Conservation (phyloP, 78 protist species). For the Mastigamoeba balamuthi region DNA sequence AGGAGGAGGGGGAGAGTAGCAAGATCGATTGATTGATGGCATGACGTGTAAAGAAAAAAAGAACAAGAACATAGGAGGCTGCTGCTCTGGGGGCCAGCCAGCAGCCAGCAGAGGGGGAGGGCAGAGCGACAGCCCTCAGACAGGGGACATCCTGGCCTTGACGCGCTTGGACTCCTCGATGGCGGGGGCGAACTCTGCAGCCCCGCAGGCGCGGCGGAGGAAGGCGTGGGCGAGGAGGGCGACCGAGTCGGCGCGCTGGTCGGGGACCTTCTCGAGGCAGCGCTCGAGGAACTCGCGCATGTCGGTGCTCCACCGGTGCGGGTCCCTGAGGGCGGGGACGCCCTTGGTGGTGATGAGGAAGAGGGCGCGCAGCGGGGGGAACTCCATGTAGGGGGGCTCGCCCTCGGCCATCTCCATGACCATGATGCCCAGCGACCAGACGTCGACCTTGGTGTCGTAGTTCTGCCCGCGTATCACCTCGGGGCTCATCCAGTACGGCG, state of each 20-base stretch:
- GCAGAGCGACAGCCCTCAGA: no score
- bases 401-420: slow-evolving; percentile 82
- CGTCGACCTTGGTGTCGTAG: slow-evolving; percentile 53
- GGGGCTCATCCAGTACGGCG: slow-evolving; percentile 84
- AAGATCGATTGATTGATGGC: no score
- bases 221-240: background rate
- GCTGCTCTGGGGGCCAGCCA: no score
- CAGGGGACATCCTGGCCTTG: no score
- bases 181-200: background rate
- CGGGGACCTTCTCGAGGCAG: background rate
- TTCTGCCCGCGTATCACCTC: slow-evolving; percentile 34
- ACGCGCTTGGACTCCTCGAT: background rate
- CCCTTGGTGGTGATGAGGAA: slow-evolving; percentile 79
- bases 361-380: slow-evolving; percentile 69
- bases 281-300: background rate
- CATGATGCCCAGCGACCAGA: slow-evolving; percentile 78
- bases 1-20: no score
- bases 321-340: slow-evolving; percentile 54
- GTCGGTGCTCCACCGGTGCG: background rate
- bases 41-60: no score
- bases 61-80: no score
- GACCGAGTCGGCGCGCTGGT: background rate
- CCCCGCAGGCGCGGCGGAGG: background rate
- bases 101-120: no score
- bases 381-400: slow-evolving; percentile 83